Evolutionary conservation across 1,139 yeast genomes (phyloP), one percentile per base, ranked within the genome.

Genomic region (Scheffersomyces parashehatae): DNA sequence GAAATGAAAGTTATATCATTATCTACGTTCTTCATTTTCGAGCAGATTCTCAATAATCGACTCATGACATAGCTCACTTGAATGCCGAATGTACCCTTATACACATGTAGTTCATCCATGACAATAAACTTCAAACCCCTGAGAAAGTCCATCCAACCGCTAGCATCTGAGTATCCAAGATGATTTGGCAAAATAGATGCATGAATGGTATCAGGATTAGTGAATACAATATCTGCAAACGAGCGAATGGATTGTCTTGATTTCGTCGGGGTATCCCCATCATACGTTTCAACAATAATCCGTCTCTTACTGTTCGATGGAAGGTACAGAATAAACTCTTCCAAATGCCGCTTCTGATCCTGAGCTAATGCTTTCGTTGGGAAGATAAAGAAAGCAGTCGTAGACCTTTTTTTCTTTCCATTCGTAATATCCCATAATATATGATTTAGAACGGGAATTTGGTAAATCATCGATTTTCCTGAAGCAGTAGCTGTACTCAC

Each of bases 291-390:
- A 1, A 85, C 87, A 1, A 70, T 58, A 4, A 79, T 65, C 11
- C 65, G 64, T 29, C 67, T 50, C 47, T 12, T 64, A 45, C 32
- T 68, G 60, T 55, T 54, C 2, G 66, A 46, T 0, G 75, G 75
- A 36, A 84, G 68, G 33, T 66, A 61, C 5, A 64, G 62, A 26
- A 88, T 67, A n/a, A 90, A 68, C 29, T 77, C 80, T 41, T 76
- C 74, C 43, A 95, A 70, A 11, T 96, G 84, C 40, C 96, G 71
- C 55, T 84, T 85, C 64, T 93, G 99, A 68, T 93, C 99, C 59
- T 93, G 99, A 0, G 99, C 98, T 38, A 93, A 70, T 0, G 99
- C 99, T 58, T 93, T 93, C 0, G 99, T 93, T 1, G 99, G 99
- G 56, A 93, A 93, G 7, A 93, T 83, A 55, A 88, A 89, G 68